phyloP scores from a whole-genome alignment of 164 flowering plant genomes.

The Umbilicus rupestris region DNA sequence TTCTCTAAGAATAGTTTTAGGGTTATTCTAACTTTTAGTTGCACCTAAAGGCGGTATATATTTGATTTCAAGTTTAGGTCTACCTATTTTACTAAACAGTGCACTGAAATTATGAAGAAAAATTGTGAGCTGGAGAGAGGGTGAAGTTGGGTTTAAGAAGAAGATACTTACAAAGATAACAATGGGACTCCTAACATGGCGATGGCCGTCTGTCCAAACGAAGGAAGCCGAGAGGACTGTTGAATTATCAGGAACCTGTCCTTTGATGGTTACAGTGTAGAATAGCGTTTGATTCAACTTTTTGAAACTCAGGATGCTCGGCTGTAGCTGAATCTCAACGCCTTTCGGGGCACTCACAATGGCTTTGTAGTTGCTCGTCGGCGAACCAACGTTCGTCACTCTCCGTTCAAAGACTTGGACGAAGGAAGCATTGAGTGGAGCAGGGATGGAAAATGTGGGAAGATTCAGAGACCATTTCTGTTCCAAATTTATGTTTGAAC shows the following conservation, averaged over 20 bases:
- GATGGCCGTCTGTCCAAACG: slow-evolving; percentile 2
- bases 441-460: slow-evolving; percentile 1
- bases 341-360: background rate
- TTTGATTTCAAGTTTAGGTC: too few relatives aligned
- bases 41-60: too few relatives aligned
- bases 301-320: background rate
- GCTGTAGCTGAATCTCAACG: slow-evolving; percentile 2
- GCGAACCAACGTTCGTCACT: background rate
- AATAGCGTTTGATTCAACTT: background rate
- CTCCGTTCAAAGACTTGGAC: background rate
- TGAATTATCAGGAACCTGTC: background rate
- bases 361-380: background rate
- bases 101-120: too few relatives aligned
- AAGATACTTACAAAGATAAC: background rate
- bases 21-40: too few relatives aligned
- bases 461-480: slow-evolving; percentile 1
- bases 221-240: background rate
- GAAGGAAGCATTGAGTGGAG: background rate
- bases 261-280: background rate
- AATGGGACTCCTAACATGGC: slow-evolving; percentile 1
- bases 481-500: background rate
- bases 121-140: background rate
- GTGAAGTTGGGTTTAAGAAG: background rate
- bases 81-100: too few relatives aligned
- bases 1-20: too few relatives aligned